A percentile compares a stretch with the other conserved stretches of the same genome.
Conservation (phyloP, 306 rosid genomes). For the Fragaria iinumae region DNA sequence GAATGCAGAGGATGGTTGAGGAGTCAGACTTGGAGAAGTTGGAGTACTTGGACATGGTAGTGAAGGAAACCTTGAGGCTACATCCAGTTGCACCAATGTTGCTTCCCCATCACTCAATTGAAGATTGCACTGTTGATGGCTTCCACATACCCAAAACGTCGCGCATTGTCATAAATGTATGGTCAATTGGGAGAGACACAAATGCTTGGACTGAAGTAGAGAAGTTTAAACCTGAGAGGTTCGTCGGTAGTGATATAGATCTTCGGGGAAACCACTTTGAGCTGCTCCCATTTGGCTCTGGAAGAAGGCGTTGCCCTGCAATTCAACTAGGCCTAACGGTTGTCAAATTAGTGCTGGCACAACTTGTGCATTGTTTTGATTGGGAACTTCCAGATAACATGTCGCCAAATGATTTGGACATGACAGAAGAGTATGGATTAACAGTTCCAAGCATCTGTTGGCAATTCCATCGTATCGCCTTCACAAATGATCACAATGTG, state of each 20-base stretch:
- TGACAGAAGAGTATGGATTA: neutral
- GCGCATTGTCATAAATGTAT: no score
- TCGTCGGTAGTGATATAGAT: neutral
- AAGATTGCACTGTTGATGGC: neutral
- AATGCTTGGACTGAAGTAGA: no score
- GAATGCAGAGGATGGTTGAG: neutral
- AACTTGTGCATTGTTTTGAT: neutral
- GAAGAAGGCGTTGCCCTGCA: neutral
- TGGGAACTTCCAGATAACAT: neutral
- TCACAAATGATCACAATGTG: neutral
- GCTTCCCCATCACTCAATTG: neutral
- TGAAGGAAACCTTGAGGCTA: neutral
- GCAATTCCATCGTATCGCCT: neutral
- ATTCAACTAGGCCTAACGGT: neutral
- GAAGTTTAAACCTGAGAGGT: neutral
- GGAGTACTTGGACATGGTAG: neutral
- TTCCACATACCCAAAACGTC: no score
- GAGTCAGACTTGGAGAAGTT: neutral
- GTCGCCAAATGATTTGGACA: neutral
- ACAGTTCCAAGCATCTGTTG: neutral
- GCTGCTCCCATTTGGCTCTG: slow-evolving; percentile 2
- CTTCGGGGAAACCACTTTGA: neutral
- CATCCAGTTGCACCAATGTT: neutral
- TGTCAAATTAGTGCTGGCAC: neutral
- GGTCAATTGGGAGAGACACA: no score